Evolutionary conservation across 805 yeast species (phyloP).

Genomic region (Candida dajiaensis): DNA sequence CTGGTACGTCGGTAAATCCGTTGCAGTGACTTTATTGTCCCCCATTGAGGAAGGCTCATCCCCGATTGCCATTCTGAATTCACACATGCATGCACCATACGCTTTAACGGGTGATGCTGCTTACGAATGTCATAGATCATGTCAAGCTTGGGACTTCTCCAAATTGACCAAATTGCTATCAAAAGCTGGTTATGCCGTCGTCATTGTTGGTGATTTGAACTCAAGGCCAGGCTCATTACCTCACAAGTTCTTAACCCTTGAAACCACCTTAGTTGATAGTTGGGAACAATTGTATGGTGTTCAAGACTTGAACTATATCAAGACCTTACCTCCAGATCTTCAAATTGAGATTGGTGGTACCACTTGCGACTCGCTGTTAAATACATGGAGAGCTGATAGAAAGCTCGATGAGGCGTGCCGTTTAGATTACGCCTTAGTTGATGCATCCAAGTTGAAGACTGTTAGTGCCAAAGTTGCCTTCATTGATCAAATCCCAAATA

Average conservation of each 20-base stretch:
- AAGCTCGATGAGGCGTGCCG: conserved; percentile 52
- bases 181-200: conserved; percentile 74
- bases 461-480: conserved; percentile 66
- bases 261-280: conserved; percentile 69
- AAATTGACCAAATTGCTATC: conserved; percentile 54
- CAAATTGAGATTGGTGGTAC: conserved; percentile 75
- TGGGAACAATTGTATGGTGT: conserved; percentile 69
- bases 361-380: conserved; percentile 83
- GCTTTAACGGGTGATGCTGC: conserved; percentile 78
- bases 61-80: conserved; percentile 75
- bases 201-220: conserved; percentile 91
- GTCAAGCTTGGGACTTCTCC: conserved; percentile 96
- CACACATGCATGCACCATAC: conserved; percentile 98
- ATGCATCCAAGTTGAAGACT: conserved; percentile 45
- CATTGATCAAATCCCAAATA: conserved; percentile 56
- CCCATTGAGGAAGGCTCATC: conserved; percentile 41
- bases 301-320: conserved; percentile 36
- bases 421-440: conserved; percentile 83
- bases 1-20: conserved; percentile 93
- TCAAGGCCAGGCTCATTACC: conserved; percentile 85
- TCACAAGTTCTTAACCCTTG: conserved; percentile 60
- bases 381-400: conserved; percentile 67
- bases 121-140: conserved; percentile 82
- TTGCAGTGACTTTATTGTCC: conserved; percentile 64
- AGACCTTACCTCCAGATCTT: conserved; percentile 42